These are phyloP conservation scores for Calonectria pteridis DNA, from an alignment of 2,329 filamentous ascomycete genomes.

Conservation along the genomic window DNA sequence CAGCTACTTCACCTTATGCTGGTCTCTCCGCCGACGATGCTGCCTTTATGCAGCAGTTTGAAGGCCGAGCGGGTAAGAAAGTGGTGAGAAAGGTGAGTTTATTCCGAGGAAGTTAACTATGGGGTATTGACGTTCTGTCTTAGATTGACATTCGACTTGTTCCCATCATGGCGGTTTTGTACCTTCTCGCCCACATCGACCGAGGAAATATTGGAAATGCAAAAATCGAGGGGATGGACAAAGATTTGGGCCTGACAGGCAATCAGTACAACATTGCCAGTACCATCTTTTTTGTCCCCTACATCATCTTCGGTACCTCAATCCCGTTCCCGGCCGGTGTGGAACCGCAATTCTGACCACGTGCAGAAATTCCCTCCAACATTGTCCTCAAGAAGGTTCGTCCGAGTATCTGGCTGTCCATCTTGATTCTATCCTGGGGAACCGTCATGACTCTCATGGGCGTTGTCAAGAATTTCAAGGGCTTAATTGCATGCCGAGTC, in stretches of 20 bases:
- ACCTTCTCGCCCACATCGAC: constrained; percentile 36
- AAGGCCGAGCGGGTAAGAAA: constrained; percentile 29
- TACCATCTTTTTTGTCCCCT: constrained; percentile 69
- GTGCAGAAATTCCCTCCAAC: constrained; percentile 53
- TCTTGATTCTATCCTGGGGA: constrained; percentile 56
- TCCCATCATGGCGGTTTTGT: constrained; percentile 32
- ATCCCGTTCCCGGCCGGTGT: neutral
- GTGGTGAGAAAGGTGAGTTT: constrained; percentile 29
- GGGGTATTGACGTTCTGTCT: neutral
- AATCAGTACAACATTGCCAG: constrained; percentile 65
- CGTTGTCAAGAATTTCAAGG: constrained; percentile 59
- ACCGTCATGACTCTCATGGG: constrained; percentile 58
- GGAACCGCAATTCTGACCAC: constrained; percentile 5
- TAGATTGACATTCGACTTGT: constrained; percentile 37
- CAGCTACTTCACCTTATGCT: constrained; percentile 34
- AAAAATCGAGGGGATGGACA: constrained; percentile 53
- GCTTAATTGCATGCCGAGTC: constrained; percentile 59
- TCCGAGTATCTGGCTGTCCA: constrained; percentile 51
- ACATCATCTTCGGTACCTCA: constrained; percentile 53
- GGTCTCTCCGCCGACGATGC: constrained; percentile 37
- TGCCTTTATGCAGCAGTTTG: constrained; percentile 31
- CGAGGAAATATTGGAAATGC: constrained; percentile 42
- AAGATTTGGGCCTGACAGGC: constrained; percentile 61
- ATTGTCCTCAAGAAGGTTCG: constrained; percentile 51
- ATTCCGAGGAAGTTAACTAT: neutral